These are phyloP conservation scores for Boechera stricta DNA, from an alignment of 345 rosid species.

Conservation along the genomic window DNA sequence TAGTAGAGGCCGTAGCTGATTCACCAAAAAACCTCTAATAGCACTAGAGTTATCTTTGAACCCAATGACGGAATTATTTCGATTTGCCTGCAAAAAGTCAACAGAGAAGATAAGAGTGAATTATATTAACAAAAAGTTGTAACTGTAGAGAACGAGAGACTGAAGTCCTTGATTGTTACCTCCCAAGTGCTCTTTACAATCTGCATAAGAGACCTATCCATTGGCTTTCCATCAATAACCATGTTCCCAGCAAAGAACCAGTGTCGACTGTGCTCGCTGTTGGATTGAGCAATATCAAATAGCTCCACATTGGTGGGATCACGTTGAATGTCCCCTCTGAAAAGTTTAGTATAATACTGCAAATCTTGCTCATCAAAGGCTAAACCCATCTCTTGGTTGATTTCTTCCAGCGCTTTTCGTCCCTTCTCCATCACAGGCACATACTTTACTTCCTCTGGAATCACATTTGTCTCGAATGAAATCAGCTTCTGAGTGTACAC, in stretches of 20 bases:
- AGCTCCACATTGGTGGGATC: conserved; percentile 90
- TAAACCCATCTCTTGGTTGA: conserved; percentile 89
- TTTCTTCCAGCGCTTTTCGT: conserved; percentile 81
- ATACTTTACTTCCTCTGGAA: conserved; percentile 71
- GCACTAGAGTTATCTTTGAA: conserved; percentile 97
- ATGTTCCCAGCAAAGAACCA: conserved; percentile 97
- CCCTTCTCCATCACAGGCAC: conserved; percentile 92
- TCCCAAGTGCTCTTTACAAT: conserved; percentile 93
- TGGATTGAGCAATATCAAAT: conserved; percentile 94
- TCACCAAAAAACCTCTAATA: conserved; percentile 77
- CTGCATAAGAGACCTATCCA: conserved; percentile 86
- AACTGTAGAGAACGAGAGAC: not conserved
- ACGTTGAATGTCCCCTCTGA: conserved; percentile 73
- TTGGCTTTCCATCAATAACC: conserved; percentile 81
- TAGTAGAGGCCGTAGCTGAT: conserved; percentile 69
- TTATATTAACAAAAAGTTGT: not conserved
- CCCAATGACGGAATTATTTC: conserved; percentile 85
- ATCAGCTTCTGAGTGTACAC: conserved; percentile 61
- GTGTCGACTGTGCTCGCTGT: conserved; percentile 92
- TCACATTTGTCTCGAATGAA: conserved; percentile 72
- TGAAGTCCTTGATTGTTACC: conserved; percentile 62
- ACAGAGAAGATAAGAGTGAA: conserved; percentile 2
- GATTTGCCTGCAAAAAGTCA: conserved; percentile 60
- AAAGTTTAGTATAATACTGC: conserved; percentile 80
- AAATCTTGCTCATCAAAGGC: conserved; percentile 96